phyloP scores from a whole-genome alignment of 2,329 filamentous ascomycete genomes.

The Botrytis aclada region DNA sequence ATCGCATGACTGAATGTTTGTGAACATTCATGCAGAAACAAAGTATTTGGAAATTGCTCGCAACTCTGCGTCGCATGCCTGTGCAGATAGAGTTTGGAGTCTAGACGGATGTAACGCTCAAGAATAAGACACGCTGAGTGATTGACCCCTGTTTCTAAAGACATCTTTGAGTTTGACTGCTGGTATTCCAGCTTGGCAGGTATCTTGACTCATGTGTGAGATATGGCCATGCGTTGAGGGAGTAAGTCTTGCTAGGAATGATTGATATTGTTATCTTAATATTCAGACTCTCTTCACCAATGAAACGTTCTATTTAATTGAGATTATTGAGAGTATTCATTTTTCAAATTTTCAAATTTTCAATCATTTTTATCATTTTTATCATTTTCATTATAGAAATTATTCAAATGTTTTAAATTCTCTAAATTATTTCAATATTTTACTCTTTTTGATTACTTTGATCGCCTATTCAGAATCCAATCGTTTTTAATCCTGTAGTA shows the following conservation, averaged over 20 bases:
- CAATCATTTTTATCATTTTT: too few species aligned
- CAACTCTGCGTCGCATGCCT: conserved; percentile 3
- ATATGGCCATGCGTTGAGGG: not conserved
- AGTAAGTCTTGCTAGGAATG: not conserved
- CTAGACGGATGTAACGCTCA: conserved; percentile 4
- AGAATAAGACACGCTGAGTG: not conserved
- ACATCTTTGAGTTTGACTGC: not conserved
- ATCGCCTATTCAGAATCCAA: too few species aligned
- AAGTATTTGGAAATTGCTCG: not conserved
- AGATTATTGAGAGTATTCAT: too few species aligned
- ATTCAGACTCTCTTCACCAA: too few species aligned
- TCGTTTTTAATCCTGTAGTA: too few species aligned
- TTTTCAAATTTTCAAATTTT: too few species aligned
- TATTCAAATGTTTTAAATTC: too few species aligned
- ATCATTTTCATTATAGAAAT: too few species aligned
- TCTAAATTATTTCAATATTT: too few species aligned
- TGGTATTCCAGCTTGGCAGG: not conserved
- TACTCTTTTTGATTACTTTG: too few species aligned
- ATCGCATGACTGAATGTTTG: conserved; percentile 3
- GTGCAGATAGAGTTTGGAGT: not conserved
- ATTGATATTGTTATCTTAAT: too few species aligned
- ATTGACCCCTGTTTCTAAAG: not conserved
- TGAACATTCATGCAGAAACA: conserved; percentile 5
- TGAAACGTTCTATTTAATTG: too few species aligned
- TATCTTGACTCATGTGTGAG: conserved; percentile 8